Base-by-base conservation (phyloP, 2,329 filamentous ascomycete species). In the Fusarium sp. region DNA sequence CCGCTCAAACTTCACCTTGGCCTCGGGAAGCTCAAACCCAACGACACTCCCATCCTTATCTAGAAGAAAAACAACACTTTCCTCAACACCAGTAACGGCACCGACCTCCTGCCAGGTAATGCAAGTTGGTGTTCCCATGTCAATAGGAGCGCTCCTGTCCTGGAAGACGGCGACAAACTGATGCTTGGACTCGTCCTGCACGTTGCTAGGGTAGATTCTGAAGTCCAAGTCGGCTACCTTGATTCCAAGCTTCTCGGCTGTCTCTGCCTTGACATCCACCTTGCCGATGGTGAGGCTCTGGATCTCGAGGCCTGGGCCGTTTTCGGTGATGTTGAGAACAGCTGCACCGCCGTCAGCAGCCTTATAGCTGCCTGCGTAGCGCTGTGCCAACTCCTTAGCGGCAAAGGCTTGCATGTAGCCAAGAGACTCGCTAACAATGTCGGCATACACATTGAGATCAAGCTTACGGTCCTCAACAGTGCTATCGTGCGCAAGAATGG, bases 361-460 rank as follows among this genome's bases (percentile, higher is more conserved):
- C 5, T 38, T 2, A 4, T 73, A 77, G 0, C 10, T n/a, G 4
- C 75, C 71, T 0, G 67, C 71, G 22, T 73, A 77, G 0, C 66
- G 67, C 5, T 31, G 49, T 1, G 64, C 46, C 2, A 67, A 16
- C n/a, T 77, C 75, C 4, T 75, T 36, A 3, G 67, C 67, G 0
- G 75, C 66, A 51, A 73, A 58, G 1, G 4, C 46, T 17, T 64
- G 57, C 1, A 76, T 3, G 3, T 76, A 56, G 0, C 57, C 73
- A 6, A 77, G 33, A 4, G 71, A 42, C 42, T 78, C 76, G 7
- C 78, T 81, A 0, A 79, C 77, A 17, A 82, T 58, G 33, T 82
- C 81, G 0, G 75, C 81, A n/a, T 81, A 70, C 0, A 81, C 80
- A 14, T 83, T 81, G 7, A 82, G 75, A 38, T 82, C 80, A 4